Evolutionary conservation across 352 stramenopile species (phyloP).

Genomic region (Pythium phragmitis): DNA sequence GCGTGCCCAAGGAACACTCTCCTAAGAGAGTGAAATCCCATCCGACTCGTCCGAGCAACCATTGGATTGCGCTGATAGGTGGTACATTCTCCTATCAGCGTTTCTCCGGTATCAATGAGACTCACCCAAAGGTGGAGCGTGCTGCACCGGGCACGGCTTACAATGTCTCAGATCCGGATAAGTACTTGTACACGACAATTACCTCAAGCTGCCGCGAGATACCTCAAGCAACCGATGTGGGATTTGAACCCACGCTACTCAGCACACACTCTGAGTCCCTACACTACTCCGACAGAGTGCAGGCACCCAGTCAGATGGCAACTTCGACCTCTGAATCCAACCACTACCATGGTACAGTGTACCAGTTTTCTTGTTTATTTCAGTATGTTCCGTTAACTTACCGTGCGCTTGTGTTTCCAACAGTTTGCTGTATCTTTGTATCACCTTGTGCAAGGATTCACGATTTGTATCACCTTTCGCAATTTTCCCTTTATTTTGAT

Average conservation of each 20-base stretch:
- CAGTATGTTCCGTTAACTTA: neutral
- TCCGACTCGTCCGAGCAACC: no score
- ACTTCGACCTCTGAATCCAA: neutral
- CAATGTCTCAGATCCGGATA: constrained; percentile 30
- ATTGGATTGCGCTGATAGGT: neutral
- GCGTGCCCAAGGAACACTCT: no score
- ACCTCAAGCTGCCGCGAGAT: constrained; percentile 25
- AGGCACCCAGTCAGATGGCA: neutral
- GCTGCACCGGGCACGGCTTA: constrained; percentile 20
- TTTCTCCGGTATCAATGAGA: constrained; percentile 6
- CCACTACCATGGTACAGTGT: neutral
- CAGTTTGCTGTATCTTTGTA: constrained; percentile 8
- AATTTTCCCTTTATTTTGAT: neutral
- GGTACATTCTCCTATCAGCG: constrained; percentile 7
- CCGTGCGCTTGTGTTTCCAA: neutral
- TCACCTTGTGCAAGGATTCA: constrained; percentile 4
- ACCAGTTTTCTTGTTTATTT: neutral
- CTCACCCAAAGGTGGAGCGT: constrained; percentile 17
- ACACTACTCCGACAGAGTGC: constrained; percentile 14
- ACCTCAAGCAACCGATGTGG: constrained; percentile 13
- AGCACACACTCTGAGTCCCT: neutral
- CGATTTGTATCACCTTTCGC: neutral
- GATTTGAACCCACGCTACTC: constrained; percentile 14
- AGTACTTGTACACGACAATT: constrained; percentile 35
- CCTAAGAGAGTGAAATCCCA: no score